Conservation (phyloP, 768 basidiomycete species). For the Boletellus ananiceps region DNA sequence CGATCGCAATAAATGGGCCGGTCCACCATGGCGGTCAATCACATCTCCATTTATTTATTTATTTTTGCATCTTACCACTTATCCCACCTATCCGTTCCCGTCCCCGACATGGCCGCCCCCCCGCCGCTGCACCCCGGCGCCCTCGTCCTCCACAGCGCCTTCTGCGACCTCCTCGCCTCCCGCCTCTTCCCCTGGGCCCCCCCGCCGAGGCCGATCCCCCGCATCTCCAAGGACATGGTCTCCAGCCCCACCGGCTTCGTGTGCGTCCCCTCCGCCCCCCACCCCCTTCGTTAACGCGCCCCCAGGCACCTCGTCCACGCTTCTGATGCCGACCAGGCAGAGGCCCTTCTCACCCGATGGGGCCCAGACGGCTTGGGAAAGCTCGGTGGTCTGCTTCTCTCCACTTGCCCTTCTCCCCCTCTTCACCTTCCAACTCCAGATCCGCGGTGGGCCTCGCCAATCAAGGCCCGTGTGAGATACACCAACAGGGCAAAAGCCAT, state of each 20-base stretch:
- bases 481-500: slow-evolving; percentile 66
- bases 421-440: slow-evolving; percentile 43
- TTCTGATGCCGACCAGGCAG: slow-evolving; percentile 84
- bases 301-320: slow-evolving; percentile 84
- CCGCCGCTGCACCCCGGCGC: slow-evolving; percentile 17
- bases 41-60: neutral
- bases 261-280: slow-evolving; percentile 45
- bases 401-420: slow-evolving; percentile 15
- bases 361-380: slow-evolving; percentile 86
- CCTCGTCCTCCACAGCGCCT: slow-evolving; percentile 74
- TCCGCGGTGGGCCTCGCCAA: slow-evolving; percentile 84
- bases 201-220: slow-evolving; percentile 49
- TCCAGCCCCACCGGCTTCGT: slow-evolving; percentile 78
- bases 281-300: neutral
- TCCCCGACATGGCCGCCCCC: slow-evolving; percentile 5
- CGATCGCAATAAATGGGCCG: slow-evolving; percentile 27
- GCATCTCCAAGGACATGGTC: slow-evolving; percentile 87
- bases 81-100: neutral
- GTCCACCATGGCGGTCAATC: neutral
- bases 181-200: slow-evolving; percentile 51
- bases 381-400: slow-evolving; percentile 61
- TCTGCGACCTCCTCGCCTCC: slow-evolving; percentile 77
- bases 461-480: slow-evolving; percentile 71
- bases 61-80: neutral
- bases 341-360: slow-evolving; percentile 84